Conservation (phyloP, 2,329 filamentous ascomycete species). For the Parafenestella ontariensis region DNA sequence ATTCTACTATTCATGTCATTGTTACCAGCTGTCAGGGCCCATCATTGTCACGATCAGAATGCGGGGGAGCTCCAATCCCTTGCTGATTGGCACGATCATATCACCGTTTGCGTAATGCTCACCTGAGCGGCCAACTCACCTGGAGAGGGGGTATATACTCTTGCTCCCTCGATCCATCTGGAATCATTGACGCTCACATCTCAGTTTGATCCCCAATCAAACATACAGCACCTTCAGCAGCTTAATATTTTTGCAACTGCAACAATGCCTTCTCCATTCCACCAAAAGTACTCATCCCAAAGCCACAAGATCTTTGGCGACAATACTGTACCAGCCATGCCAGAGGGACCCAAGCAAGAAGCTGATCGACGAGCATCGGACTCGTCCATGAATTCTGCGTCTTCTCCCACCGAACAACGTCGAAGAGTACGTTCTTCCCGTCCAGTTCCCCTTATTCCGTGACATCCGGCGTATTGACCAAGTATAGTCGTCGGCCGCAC, state of each 20-base stretch:
- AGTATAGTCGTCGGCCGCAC: conserved; percentile 36
- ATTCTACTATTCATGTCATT: conserved; percentile 28
- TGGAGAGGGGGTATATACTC: conserved; percentile 24
- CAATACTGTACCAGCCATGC: conserved; percentile 37
- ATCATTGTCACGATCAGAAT: conserved; percentile 30
- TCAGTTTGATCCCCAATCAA: background rate
- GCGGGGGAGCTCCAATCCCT: conserved; percentile 39
- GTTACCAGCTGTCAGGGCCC: conserved; percentile 34
- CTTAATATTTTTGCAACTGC: background rate
- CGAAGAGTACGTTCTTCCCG: conserved; percentile 31
- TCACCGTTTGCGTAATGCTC: conserved; percentile 40
- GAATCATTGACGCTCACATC: background rate
- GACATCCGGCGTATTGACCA: conserved; percentile 9
- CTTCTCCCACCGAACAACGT: conserved; percentile 35
- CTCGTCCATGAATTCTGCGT: conserved; percentile 31
- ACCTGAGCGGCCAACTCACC: conserved; percentile 17
- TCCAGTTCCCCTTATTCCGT: background rate
- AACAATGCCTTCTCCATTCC: conserved; percentile 48
- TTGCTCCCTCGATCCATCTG: background rate
- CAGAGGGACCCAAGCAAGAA: conserved; percentile 43
- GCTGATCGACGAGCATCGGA: conserved; percentile 42
- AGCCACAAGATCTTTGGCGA: conserved; percentile 42
- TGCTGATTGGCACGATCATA: conserved; percentile 47
- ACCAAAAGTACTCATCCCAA: conserved; percentile 48
- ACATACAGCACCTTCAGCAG: background rate